These are phyloP conservation scores for Macrophomina pseudophaseolina DNA, from an alignment of 2,329 filamentous ascomycete genomes.

Conservation along the genomic window DNA sequence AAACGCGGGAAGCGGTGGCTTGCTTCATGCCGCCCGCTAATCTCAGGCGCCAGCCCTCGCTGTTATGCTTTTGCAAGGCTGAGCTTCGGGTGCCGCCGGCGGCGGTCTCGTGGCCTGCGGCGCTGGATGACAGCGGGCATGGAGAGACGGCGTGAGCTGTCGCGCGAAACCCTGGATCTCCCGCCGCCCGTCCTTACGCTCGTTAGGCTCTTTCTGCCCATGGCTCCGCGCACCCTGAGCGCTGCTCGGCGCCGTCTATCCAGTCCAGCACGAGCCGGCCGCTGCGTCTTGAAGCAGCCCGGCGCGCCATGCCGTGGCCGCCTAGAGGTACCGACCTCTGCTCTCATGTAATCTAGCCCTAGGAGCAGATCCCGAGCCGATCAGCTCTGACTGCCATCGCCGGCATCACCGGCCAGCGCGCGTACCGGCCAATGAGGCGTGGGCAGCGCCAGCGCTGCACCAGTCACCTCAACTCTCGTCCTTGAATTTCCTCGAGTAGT, in stretches of 20 bases:
- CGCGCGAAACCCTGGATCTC: conserved; percentile 10
- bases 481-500: conserved; percentile 23
- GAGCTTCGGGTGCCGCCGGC: background rate
- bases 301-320: conserved; percentile 22
- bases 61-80: conserved; percentile 9
- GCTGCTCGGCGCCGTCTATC: background rate
- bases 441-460: conserved; percentile 12
- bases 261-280: conserved; percentile 13
- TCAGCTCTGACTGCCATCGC: conserved; percentile 24
- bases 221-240: conserved; percentile 17
- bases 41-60: conserved; percentile 20
- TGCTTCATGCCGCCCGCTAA: conserved; percentile 19
- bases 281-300: conserved; percentile 11
- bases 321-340: conserved; percentile 26
- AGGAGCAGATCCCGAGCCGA: conserved; percentile 34
- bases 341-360: conserved; percentile 36
- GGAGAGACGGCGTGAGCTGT: background rate
- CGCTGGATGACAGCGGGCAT: background rate
- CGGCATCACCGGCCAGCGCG: conserved; percentile 17
- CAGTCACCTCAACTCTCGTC: conserved; percentile 24
- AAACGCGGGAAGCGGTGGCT: conserved; percentile 13
- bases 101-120: conserved; percentile 8
- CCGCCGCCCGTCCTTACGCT: background rate
- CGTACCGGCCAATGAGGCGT: conserved; percentile 24
- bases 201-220: background rate